A percentile compares a stretch with the other conserved stretches of the same genome.
Evolutionary conservation across 164 flowering plant genomes (phyloP).

Genomic region (Pachysandra terminalis): DNA sequence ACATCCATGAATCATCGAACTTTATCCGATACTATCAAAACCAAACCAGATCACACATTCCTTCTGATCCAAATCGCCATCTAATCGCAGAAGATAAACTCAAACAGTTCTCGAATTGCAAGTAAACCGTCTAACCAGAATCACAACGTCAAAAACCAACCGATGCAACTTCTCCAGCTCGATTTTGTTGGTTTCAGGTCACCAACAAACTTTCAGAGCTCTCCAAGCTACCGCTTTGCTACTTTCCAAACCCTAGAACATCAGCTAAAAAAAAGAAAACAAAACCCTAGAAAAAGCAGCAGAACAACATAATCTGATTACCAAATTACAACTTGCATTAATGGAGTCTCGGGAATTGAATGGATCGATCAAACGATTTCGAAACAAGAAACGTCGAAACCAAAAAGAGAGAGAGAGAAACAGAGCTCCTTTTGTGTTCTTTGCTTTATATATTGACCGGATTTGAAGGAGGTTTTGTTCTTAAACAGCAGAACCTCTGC

Average conservation of each 20-base stretch:
- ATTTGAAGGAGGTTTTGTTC: conserved; percentile 19
- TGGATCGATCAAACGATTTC: conserved; percentile 5
- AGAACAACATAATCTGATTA: conserved; percentile 4
- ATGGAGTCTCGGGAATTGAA: conserved; percentile 20
- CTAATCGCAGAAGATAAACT: neutral
- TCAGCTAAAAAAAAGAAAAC: neutral
- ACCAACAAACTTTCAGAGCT: neutral
- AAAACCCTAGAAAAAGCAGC: conserved; percentile 20
- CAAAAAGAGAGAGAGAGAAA: conserved; percentile 16
- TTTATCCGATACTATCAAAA: neutral
- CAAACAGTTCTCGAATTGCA: neutral
- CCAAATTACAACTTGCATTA: conserved; percentile 7
- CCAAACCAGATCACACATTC: conserved; percentile 9
- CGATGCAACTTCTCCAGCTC: neutral
- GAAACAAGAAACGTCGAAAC: conserved; percentile 1
- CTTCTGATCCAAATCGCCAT: conserved; percentile 4
- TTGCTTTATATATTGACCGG: conserved; percentile 7
- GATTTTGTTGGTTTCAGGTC: neutral
- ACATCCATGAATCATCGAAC: neutral
- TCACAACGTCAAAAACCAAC: neutral
- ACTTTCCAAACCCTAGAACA: conserved; percentile 3
- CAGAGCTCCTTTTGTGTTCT: conserved; percentile 3
- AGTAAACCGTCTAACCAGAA: neutral
- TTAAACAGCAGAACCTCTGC: conserved; percentile 15
- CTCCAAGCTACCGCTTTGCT: neutral